Evolutionary conservation across 139 green algal genomes (phyloP).

Genomic region (Tetradesmus lagerheimii): DNA sequence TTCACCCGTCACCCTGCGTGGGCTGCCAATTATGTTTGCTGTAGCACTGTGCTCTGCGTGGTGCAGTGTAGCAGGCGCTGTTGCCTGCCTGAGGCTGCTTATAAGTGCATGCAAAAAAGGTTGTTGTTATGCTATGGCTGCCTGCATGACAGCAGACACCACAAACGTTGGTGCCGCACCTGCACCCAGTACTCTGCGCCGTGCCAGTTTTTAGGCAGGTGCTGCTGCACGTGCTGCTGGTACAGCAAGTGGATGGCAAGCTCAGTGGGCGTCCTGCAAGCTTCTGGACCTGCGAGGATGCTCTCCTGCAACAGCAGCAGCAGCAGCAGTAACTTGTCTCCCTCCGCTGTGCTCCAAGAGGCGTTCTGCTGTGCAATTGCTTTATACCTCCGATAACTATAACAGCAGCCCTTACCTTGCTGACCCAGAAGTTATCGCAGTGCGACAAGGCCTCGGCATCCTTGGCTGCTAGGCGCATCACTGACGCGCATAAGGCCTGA

Average conservation of each 20-base stretch:
- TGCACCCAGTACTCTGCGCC: conserved; percentile 78
- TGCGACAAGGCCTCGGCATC: conserved; percentile 29
- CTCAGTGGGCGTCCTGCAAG: conserved; percentile 37
- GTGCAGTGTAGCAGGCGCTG: too few species aligned
- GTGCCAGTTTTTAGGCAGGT: conserved; percentile 39
- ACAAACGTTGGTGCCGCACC: conserved; percentile 31
- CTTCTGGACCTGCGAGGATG: background rate
- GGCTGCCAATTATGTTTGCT: background rate
- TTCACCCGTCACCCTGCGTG: background rate
- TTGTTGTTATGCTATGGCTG: too few species aligned
- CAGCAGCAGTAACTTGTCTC: background rate
- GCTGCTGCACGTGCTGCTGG: conserved; percentile 6
- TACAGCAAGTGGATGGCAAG: conserved; percentile 47
- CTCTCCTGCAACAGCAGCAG: background rate
- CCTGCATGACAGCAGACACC: background rate
- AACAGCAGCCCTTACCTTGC: background rate
- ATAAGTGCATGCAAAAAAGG: too few species aligned
- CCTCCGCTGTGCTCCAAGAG: background rate
- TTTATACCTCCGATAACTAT: background rate
- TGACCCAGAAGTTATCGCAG: conserved; percentile 42
- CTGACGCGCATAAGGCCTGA: background rate
- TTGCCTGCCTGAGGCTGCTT: too few species aligned
- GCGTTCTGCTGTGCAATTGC: background rate
- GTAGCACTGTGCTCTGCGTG: too few species aligned
- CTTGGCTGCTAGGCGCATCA: background rate